Evolutionary conservation across 2,329 filamentous ascomycete species (phyloP).

Genomic region (Xylariaceae sp.): DNA sequence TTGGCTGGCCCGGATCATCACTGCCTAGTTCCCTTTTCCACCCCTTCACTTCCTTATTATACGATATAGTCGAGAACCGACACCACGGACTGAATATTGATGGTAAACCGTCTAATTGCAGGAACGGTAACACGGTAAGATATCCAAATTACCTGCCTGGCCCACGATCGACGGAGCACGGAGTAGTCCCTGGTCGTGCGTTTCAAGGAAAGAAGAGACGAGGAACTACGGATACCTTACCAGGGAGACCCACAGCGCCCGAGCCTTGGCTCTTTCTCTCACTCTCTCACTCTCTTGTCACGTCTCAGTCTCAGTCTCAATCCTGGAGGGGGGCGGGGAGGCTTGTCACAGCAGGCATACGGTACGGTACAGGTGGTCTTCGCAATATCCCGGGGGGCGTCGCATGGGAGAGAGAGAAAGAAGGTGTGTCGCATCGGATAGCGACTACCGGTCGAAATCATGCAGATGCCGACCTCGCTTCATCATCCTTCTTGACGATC

Average conservation of each 20-base stretch:
- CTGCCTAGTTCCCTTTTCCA: not conserved
- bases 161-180: no score
- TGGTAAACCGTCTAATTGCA: no score
- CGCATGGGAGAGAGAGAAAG: no score
- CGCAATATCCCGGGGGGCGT: no score
- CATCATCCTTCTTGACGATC: conserved; percentile 22
- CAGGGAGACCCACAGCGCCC: not conserved
- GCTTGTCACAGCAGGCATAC: no score
- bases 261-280: not conserved
- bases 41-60: not conserved
- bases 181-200: no score
- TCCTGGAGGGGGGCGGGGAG: not conserved
- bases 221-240: no score
- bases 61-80: no score
- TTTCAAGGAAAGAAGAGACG: not conserved
- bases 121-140: not conserved
- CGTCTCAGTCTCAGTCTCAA: not conserved
- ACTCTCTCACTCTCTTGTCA: not conserved
- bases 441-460: conserved; percentile 22
- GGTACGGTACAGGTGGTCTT: no score
- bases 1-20: not conserved
- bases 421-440: conserved; percentile 4
- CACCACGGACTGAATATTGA: no score
- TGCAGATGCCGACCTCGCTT: conserved; percentile 29
- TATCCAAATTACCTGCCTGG: not conserved